phyloP scores from a whole-genome alignment of 768 basidiomycete species.

The Mycena belliarum region DNA sequence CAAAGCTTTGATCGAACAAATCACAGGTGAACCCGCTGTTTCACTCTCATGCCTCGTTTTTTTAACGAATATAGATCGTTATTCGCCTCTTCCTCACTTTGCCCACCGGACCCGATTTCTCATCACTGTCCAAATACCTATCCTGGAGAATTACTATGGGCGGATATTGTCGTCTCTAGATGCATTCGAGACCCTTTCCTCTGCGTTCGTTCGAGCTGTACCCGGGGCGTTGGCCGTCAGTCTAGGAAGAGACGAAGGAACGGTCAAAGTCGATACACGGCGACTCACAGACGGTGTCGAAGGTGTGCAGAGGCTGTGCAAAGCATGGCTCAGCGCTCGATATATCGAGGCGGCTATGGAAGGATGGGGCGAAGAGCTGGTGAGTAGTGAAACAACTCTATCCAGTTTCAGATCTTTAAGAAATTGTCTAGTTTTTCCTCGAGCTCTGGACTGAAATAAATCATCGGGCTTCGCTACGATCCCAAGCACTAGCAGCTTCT shows the following conservation, averaged over 20 bases:
- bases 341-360: slow-evolving; percentile 73
- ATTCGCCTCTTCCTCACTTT: slow-evolving; percentile 80
- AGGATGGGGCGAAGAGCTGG: slow-evolving; percentile 88
- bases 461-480: slow-evolving; percentile 55
- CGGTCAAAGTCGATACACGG: slow-evolving; percentile 53
- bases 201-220: slow-evolving; percentile 84
- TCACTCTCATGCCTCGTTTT: not conserved
- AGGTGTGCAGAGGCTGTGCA: slow-evolving; percentile 81
- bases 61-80: slow-evolving; percentile 68
- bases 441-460: slow-evolving; percentile 86
- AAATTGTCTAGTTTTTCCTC: slow-evolving; percentile 74
- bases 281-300: slow-evolving; percentile 80
- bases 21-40: slow-evolving; percentile 64
- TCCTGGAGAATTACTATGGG: slow-evolving; percentile 73
- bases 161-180: slow-evolving; percentile 86
- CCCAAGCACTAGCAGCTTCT: slow-evolving; percentile 47
- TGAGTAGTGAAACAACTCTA: slow-evolving; percentile 38
- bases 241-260: slow-evolving; percentile 44
- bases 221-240: slow-evolving; percentile 83
- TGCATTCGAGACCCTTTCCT: slow-evolving; percentile 91
- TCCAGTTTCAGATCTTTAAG: not conserved
- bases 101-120: slow-evolving; percentile 83
- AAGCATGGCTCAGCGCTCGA: slow-evolving; percentile 80
- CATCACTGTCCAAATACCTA: slow-evolving; percentile 78
- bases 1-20: slow-evolving; percentile 85